Percentiles rank a stretch among this genome's conserved stretches.
Evolutionary conservation across 1,139 yeast species (phyloP).

Genomic region (Pichia sp.): DNA sequence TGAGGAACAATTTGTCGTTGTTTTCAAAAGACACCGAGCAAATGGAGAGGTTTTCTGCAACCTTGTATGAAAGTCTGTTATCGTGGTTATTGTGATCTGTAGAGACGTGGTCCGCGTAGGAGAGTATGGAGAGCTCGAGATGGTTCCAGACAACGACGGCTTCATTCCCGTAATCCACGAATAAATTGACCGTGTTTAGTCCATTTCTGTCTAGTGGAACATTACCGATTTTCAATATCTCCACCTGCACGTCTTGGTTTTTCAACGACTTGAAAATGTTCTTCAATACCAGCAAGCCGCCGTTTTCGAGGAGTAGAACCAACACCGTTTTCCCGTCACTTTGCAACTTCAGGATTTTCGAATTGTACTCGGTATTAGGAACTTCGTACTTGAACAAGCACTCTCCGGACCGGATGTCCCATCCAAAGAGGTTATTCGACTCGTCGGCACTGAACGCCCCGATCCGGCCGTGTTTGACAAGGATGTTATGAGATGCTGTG

Average conservation of each 20-base stretch:
- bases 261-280: slow-evolving; percentile 18
- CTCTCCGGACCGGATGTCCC: slow-evolving; percentile 31
- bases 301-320: slow-evolving; percentile 22
- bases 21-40: slow-evolving; percentile 23
- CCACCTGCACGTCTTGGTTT: slow-evolving; percentile 10
- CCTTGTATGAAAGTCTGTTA: slow-evolving; percentile 9
- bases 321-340: slow-evolving; percentile 29
- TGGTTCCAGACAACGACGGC: slow-evolving; percentile 37
- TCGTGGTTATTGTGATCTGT: slow-evolving; percentile 2
- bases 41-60: slow-evolving; percentile 6
- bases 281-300: slow-evolving; percentile 23
- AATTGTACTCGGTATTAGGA: slow-evolving; percentile 1
- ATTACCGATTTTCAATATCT: slow-evolving; percentile 13
- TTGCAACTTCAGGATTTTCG: slow-evolving; percentile 24
- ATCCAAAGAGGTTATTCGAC: slow-evolving; percentile 38
- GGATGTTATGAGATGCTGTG: slow-evolving; percentile 15
- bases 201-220: slow-evolving; percentile 10
- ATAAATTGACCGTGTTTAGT: slow-evolving; percentile 14
- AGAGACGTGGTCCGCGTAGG: slow-evolving; percentile 14
- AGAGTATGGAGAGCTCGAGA: slow-evolving; percentile 28
- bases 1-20: slow-evolving; percentile 18
- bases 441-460: slow-evolving; percentile 43
- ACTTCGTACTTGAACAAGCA: slow-evolving; percentile 10
- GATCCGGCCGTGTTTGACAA: slow-evolving; percentile 28
- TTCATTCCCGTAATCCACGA: slow-evolving; percentile 56